A percentile compares a stretch with the other conserved stretches of the same genome.
These are phyloP conservation scores for Knoxia roxburghii DNA, from an alignment of 257 asterid species.

Conservation along the genomic window DNA sequence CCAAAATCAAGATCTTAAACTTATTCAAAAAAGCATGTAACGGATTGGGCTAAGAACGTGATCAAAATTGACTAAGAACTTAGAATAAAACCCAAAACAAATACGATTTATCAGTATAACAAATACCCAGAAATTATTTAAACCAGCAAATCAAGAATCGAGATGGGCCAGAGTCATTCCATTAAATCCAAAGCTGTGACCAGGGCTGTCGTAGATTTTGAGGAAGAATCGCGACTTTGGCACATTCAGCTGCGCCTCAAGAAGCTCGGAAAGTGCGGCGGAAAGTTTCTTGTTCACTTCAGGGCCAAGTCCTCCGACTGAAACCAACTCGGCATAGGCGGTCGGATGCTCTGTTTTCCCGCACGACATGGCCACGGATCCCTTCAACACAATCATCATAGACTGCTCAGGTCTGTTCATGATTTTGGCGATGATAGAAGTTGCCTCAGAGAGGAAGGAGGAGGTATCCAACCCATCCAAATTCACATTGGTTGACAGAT, in stretches of 20 bases:
- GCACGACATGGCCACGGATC: constrained; percentile 80
- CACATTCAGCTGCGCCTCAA: constrained; percentile 61
- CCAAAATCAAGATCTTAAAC: too few relatives aligned
- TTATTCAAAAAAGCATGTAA: too few relatives aligned
- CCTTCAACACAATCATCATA: constrained; percentile 88
- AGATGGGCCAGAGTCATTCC: constrained; percentile 38
- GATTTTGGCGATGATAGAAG: constrained; percentile 70
- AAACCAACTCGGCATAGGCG: constrained; percentile 81
- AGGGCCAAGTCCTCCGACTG: constrained; percentile 71
- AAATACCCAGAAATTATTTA: too few relatives aligned
- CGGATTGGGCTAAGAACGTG: too few relatives aligned
- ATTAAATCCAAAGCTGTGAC: constrained; percentile 73
- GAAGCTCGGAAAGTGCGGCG: constrained; percentile 63
- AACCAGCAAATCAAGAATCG: too few relatives aligned
- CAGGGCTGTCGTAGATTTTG: constrained; percentile 81
- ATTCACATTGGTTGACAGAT: constrained; percentile 81
- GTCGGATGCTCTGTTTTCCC: constrained; percentile 92
- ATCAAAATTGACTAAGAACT: too few relatives aligned
- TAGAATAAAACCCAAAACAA: too few relatives aligned
- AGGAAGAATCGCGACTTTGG: constrained; percentile 79
- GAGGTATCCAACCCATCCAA: constrained; percentile 79
- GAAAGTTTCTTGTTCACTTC: constrained; percentile 78
- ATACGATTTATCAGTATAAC: too few relatives aligned
- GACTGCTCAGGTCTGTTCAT: constrained; percentile 85
- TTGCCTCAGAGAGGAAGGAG: constrained; percentile 75